Evolutionary conservation across 2,329 filamentous ascomycete species (phyloP).

Genomic region (Cytospora chrysosperma): DNA sequence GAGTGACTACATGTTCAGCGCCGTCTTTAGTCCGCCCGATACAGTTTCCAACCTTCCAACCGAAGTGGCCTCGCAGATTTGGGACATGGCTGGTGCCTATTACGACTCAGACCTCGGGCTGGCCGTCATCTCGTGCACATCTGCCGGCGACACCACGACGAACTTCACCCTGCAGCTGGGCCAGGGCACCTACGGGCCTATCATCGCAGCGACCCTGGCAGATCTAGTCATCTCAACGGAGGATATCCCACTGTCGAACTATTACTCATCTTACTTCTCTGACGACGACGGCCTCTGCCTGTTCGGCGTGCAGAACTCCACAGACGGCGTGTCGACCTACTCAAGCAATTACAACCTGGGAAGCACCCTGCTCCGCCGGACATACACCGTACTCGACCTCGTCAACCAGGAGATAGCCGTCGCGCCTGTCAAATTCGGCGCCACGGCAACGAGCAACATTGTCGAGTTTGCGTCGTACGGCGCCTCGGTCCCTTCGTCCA

Average conservation of each 20-base stretch:
- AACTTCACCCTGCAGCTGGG: conserved; percentile 31
- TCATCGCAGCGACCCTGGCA: conserved; percentile 28
- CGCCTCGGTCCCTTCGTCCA: conserved; percentile 31
- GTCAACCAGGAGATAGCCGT: conserved; percentile 35
- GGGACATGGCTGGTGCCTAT: conserved; percentile 30
- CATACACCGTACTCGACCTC: conserved; percentile 36
- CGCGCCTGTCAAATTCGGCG: conserved; percentile 31
- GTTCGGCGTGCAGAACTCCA: conserved; percentile 34
- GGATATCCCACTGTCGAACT: conserved; percentile 1
- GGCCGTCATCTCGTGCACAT: conserved; percentile 31
- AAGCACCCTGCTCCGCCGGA: conserved; percentile 31
- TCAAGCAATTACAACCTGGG: conserved; percentile 27
- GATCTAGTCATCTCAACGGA: conserved; percentile 32
- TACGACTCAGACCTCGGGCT: conserved; percentile 22
- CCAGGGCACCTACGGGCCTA: conserved; percentile 27
- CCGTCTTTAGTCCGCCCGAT: conserved; percentile 27
- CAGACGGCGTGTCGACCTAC: not conserved
- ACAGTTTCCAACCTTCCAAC: conserved; percentile 30
- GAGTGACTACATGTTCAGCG: conserved; percentile 18
- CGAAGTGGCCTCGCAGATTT: conserved; percentile 30
- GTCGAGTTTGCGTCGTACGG: conserved; percentile 31
- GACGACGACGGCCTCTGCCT: conserved; percentile 26
- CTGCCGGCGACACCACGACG: conserved; percentile 25
- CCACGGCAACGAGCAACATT: conserved; percentile 26
- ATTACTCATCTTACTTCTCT: not conserved